Evolutionary conservation across 2,329 filamentous ascomycete species (phyloP), one percentile per base, ranked within the genome.

Genomic region (Alternaria sp.): DNA sequence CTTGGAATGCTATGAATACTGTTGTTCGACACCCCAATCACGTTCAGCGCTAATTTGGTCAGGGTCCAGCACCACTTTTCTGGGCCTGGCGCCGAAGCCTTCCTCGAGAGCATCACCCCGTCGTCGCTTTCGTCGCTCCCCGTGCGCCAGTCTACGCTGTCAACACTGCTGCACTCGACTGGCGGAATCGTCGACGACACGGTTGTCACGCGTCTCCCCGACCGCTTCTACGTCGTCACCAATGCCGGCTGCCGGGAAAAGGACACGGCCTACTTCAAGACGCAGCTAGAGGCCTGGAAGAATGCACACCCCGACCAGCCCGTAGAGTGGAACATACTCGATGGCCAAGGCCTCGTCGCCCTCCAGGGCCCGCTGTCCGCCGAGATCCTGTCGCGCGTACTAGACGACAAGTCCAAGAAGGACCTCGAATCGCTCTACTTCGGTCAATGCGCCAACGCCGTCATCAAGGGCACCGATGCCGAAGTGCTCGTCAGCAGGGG

Each of bases 171-270:
- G 44, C 91, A 92, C 54, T 70, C 71, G 6, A 94, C 90, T 0
- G 96, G 96, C 45, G 96, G 96, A 54, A 98, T 99, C 71, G 90
- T 97, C 52, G 96, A 99, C 78, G 96, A 99, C 82, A 93, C 92
- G 5, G 90, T 99, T 72, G 90, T 99, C 74, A 96, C 94, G 6
- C 88, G 91, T 65, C 85, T 97, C 12, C 61, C 75, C 3, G 74
- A 73, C 36, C 75, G 87, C 57, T 98, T 94, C 84, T 97, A 97
- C 81, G 89, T 98, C 61, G 96, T 99, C 65, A 97, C 94, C 68
- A 99, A 99, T 79, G 96, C 95, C 25, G 96, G 89, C 40, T 97
- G 94, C 81, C 87, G 93, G 57, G 90, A 93, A 50, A 97, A 97
- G 83, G 95, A 98, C 81, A 85, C 91, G 64, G 87, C 85, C 55